Evolutionary conservation across 768 basidiomycete species (phyloP), one percentile per base, ranked within the genome.

Genomic region (Lyophyllum shimeji): DNA sequence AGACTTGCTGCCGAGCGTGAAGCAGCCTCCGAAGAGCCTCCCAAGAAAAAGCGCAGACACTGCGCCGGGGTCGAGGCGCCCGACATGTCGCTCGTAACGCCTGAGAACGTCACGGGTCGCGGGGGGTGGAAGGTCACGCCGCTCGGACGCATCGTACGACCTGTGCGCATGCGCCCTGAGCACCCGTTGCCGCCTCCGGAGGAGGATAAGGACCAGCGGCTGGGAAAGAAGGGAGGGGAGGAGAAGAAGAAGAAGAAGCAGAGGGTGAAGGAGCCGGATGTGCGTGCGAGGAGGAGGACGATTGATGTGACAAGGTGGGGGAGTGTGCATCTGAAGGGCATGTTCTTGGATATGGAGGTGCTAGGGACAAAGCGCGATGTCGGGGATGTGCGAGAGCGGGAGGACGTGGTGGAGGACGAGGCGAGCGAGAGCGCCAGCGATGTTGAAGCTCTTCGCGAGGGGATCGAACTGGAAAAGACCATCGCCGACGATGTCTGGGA

Each of bases 231-330:
- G 39, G 55, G 50, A 27, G 59, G 59, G 43, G 63, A 52, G 20
- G 65, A 65, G 44, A 60, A 53, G 18, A 54, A 46, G 29, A 62
- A 33, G 50, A 55, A 42, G 15, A 66, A 62, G 21, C 72, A 70
- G 60, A 79, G 75, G 54, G 55, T 67, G 43, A 79, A 79, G 53
- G 75, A 76, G n/a, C 82, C 83, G 0, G 82, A 80, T 34, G 67
- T 69, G 8, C 77, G 90, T 17, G 84, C 90, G 1, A 74, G 87
- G 56, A 71, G 81, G 55, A 75, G 76, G 55, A 84, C 77, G 44
- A 92, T 94, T 60, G 90, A 93, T 63, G 85, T 90, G 60, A 80
- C 82, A 15, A 78, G 79, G 48, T 93, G 83, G 77, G 87, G 84
- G 21, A 86, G 88, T 42, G 75, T 76, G 17, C 85, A 90, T 67